A percentile compares a stretch with the other conserved stretches of the same genome.
phyloP scores from a whole-genome alignment of 2,329 filamentous ascomycete species.

The Verticillium isaacii region DNA sequence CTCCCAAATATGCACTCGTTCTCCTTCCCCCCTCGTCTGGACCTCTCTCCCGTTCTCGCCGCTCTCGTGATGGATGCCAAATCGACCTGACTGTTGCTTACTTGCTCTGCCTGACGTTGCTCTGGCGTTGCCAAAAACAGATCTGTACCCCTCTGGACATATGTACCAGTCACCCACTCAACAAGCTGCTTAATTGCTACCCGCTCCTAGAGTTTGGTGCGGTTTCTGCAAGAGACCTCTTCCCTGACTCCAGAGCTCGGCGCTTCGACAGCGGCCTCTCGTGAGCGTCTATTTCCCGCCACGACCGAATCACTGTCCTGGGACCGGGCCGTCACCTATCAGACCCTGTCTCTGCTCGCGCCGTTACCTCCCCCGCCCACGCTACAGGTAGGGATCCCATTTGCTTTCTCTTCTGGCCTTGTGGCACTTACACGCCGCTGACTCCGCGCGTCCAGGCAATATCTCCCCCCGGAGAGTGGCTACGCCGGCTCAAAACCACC shows the following conservation, averaged over 20 bases:
- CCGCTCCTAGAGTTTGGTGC: background rate
- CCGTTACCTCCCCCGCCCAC: constrained; percentile 15
- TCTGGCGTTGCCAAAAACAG: background rate
- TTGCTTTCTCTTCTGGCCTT: constrained; percentile 27
- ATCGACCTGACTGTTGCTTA: no score
- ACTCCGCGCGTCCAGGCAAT: constrained; percentile 27
- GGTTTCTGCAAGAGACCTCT: background rate
- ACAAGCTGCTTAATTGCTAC: background rate
- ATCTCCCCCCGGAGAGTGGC: constrained; percentile 11
- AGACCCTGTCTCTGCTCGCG: constrained; percentile 21
- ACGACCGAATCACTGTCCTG: constrained; percentile 29
- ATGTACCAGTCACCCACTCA: constrained; percentile 6
- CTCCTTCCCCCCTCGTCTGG: background rate
- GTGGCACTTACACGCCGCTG: constrained; percentile 24
- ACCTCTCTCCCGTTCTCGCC: constrained; percentile 22
- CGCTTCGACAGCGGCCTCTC: constrained; percentile 22
- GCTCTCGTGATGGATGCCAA: constrained; percentile 7
- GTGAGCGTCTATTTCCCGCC: constrained; percentile 40
- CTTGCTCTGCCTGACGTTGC: background rate
- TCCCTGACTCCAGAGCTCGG: constrained; percentile 16
- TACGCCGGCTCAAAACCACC: constrained; percentile 49
- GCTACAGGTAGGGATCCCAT: constrained; percentile 27
- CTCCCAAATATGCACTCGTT: constrained; percentile 1
- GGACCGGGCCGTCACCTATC: constrained; percentile 39
- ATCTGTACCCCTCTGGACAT: constrained; percentile 12